phyloP scores from a whole-genome alignment of 2,329 filamentous ascomycete genomes.

The Cercospora nicotianae region DNA sequence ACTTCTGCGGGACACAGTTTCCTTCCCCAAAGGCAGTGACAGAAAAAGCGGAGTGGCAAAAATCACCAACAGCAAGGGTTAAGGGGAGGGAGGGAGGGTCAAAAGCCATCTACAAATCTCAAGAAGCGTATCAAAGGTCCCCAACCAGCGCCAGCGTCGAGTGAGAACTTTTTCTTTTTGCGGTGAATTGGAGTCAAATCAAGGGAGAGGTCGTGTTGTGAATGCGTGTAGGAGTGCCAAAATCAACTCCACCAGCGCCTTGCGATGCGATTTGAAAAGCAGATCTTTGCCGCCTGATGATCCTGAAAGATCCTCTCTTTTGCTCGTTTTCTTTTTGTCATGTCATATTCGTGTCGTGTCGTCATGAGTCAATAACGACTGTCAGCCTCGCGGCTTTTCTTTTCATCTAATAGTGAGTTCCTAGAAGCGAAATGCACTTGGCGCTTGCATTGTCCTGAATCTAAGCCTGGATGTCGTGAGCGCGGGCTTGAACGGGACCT shows the following conservation, averaged over 20 bases:
- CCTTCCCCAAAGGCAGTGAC: background rate
- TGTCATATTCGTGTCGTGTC: conserved; percentile 13
- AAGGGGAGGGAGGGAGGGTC: background rate
- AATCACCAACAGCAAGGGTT: background rate
- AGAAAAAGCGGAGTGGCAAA: background rate
- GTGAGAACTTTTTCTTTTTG: conserved; percentile 9
- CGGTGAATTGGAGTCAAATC: background rate
- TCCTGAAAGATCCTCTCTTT: background rate
- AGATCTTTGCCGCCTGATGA: background rate
- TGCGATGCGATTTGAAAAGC: conserved; percentile 7
- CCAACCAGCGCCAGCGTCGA: conserved; percentile 12
- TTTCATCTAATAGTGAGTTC: conserved; percentile 3
- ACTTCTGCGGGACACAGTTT: background rate
- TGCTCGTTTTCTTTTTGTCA: background rate
- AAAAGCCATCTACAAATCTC: background rate
- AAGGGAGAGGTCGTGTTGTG: background rate
- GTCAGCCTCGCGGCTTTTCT: conserved; percentile 15
- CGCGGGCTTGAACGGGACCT: background rate
- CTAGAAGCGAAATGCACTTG: background rate
- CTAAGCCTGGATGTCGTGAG: background rate
- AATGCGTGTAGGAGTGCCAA: background rate
- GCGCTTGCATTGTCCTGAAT: background rate
- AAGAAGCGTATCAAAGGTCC: background rate
- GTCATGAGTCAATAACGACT: conserved; percentile 10
- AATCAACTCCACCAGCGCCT: conserved; percentile 16